Evolutionary conservation across 805 yeast species (phyloP), one percentile per base, ranked within the genome.

Genomic region (Diddensiella caesifluorescens): DNA sequence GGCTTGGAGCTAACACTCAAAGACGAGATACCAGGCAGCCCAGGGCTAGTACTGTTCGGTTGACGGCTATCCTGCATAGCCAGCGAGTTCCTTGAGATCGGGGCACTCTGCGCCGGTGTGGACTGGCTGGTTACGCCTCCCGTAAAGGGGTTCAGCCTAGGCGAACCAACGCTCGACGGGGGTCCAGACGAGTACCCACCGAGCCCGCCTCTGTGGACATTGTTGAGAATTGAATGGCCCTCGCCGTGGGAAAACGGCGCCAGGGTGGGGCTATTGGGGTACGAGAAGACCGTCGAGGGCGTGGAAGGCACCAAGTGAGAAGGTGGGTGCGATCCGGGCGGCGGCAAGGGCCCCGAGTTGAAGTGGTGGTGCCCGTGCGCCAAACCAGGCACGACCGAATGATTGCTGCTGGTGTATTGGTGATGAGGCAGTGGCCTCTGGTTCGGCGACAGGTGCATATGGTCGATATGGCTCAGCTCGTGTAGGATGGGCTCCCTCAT

Each of bases 211-310:
- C 32, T 13, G 15, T 29, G 32, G 6, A 29, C 7, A 13, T 29
- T 7, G n/a, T n/a, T n/a, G n/a, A n/a, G n/a, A n/a, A n/a, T n/a
- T n/a, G n/a, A n/a, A 13, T 29, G 32, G 16, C 12, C 15, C 12
- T 29, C 32, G 15, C 15, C 19, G 15, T 29, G 32, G 6, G 19
- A 13, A 29, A 28, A n/a, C 4, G 45, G 50, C 2, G 27, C 36
- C 15, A 47, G 39, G 2, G 39, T 33, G 5, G 50, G 51, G 22
- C 46, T 36, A 15, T 38, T 35, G 5, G 49, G 40, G 22, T 42
- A 45, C 23, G 47, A 42, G 31, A 49, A 49, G 22, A 49, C 36
- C 4, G 52, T 39, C 4, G 48, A 43, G 5, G 52, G 52, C 5
- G 52, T 45, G 22, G 52, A 42, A 4, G 49, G 46, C 22, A 47